These are phyloP conservation scores for Yamadazyma siamensis DNA, from an alignment of 1,139 yeast species.

Conservation along the genomic window DNA sequence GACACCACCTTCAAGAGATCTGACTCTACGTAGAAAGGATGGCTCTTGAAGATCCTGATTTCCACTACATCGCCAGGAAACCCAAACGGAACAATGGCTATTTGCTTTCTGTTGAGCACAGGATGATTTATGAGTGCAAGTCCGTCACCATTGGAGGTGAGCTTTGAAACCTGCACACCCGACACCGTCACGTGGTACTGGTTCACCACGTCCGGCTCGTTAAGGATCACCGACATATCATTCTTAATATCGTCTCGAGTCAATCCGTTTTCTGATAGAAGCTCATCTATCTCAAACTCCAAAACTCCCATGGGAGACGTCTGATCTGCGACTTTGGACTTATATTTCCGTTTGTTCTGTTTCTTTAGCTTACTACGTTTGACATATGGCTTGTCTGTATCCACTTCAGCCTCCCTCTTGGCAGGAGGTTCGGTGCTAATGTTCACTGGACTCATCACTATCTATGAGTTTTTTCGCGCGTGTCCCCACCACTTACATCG, in stretches of 20 bases:
- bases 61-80: constrained; percentile 79
- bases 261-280: constrained; percentile 45
- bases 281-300: constrained; percentile 64
- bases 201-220: constrained; percentile 49
- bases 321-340: constrained; percentile 62
- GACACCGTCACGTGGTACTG: constrained; percentile 59
- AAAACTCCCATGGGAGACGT: constrained; percentile 83
- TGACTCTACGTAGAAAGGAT: constrained; percentile 70
- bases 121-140: constrained; percentile 63
- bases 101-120: constrained; percentile 35
- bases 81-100: constrained; percentile 75
- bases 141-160: constrained; percentile 82
- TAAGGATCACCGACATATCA: constrained; percentile 64
- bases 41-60: constrained; percentile 73
- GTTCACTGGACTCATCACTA: constrained; percentile 6
- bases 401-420: constrained; percentile 10
- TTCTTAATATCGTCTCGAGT: constrained; percentile 49
- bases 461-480: no score
- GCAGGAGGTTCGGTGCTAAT: constrained; percentile 1
- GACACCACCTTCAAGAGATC: constrained; percentile 58
- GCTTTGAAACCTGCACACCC: constrained; percentile 53
- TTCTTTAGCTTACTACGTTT: constrained; percentile 11
- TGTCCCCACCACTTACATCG: no score
- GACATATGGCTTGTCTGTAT: constrained; percentile 9
- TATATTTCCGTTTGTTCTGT: constrained; percentile 39